Base-by-base conservation (phyloP, 352 stramenopile genomes). In the Globisporangium spiculum region DNA sequence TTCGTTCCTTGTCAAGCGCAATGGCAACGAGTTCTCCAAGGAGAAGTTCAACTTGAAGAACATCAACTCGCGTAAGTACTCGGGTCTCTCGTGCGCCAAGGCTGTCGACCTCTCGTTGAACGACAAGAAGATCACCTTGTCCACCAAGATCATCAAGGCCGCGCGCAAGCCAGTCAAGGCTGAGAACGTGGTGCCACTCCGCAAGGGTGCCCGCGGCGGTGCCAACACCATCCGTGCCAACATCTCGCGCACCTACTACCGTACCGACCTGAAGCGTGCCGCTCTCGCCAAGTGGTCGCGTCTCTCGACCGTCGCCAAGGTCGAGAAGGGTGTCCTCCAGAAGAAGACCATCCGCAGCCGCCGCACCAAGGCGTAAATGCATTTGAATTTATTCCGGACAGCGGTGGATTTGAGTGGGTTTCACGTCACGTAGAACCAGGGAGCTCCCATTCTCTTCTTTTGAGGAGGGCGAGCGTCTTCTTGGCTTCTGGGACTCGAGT, bases 61-160 rank as follows among this genome's bases (percentile, higher is more conserved):
- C 79, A 75, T 90, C 67, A 98, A 98, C 79, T 95, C 81, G 73
- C 96, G 92, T 91, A 99, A 99, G 91, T 99, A 98, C 82, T 98
- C 92, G 65, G 96, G 94, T 68, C 58, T 99, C 67, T 94, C 96
- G 67, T 97, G 96, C 75, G 76, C 71, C 70, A 98, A 99, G 86
- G 91, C 89, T 30, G 88, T 97, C 57, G 92, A 97, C 79, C 88
- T 99, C 58, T 85, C 84, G 73, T 66, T 96, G 38, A 75, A 76
- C n/a, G 85, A 96, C 80, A 93, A 92, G 83, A 96, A 96, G 84
- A 71, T 96, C 65, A 86, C 81, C 50, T 69, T 96, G 55, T 88
- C 88, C 22, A 94, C 87, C 70, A 96, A 96, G 79, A 84, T 94
- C 65, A 77, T 67, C 66, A 94, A 94, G 85, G 71, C 74, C 9